Base-by-base conservation (phyloP, 768 basidiomycete species). In the Lactifluus pinguis region DNA sequence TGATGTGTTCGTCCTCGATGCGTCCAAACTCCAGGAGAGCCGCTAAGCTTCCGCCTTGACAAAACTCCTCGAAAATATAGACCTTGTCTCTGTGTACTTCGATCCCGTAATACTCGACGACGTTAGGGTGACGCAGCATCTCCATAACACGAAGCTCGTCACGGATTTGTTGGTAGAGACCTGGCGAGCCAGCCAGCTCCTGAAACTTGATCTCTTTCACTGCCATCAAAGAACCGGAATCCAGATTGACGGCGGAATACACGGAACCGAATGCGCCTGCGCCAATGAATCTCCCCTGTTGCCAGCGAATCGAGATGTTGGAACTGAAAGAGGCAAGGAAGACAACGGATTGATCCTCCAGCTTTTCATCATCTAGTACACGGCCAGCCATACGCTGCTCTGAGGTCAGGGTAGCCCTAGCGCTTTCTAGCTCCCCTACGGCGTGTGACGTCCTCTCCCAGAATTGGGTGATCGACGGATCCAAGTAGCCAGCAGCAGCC, bases 181-280 rank as follows among this genome's bases (percentile, higher is more conserved):
- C 91, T 4, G 95, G 89, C 54, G 92, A 75, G 19, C 91, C 92
- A 6, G 91, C 85, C 13, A 95, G 76, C 71, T 98, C 95, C 70
- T 95, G 93, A 72, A 95, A 95, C 61, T 93, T 92, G 72, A 98
- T 93, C 76, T 98, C 97, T 76, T 99, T 99, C 68, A 98, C 97
- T 9, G 97, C 97, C 94, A 99, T 98, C 62, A 98, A 83, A 47
- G 89, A 89, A 49, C 95, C 92, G 1, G 90, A 87, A 70, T 98
- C 97, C 57, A 98, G 80, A 71, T 98, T 98, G 74, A 98, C 89
- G 17, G 95, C 97, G 50, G 93, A 83, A 72, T 98, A 99, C n/a
- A 99, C 97, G n/a, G 92, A 95, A 21, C 97, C 97, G 72, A 97
- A 98, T 9, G 97, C 95, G 15, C 97, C 97, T n/a, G 94, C 86